Percentiles rank a stretch among this genome's conserved stretches.
These are phyloP conservation scores for Leccinum subgranulosum DNA, from an alignment of 768 basidiomycete genomes.

Conservation along the genomic window DNA sequence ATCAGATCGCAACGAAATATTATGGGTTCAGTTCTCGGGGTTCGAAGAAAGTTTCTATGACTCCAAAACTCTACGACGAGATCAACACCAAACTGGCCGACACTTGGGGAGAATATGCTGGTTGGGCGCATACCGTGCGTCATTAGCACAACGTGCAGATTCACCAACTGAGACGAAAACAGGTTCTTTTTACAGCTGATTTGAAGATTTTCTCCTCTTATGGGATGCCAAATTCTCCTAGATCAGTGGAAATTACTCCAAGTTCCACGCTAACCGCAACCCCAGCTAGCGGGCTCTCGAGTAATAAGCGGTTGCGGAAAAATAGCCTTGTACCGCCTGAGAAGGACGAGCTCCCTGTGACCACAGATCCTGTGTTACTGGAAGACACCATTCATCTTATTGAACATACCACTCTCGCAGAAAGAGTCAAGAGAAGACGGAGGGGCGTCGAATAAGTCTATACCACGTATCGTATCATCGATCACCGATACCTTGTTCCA, in stretches of 20 bases:
- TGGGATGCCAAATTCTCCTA: constrained; percentile 38
- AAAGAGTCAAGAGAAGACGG: constrained; percentile 44
- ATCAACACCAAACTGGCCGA: constrained; percentile 56
- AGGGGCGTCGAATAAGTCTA: constrained; percentile 4
- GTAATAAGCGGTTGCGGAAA: constrained; percentile 32
- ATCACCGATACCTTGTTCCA: no score
- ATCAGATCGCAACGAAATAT: constrained; percentile 81
- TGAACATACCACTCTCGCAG: constrained; percentile 30
- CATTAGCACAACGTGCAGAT: neutral
- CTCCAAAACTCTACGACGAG: constrained; percentile 72
- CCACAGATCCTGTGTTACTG: neutral
- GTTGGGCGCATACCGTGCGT: constrained; percentile 85
- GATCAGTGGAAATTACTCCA: constrained; percentile 7
- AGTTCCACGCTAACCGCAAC: constrained; percentile 28
- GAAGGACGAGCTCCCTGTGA: constrained; percentile 11
- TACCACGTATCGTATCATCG: neutral
- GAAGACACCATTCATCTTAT: neutral
- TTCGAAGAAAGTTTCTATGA: constrained; percentile 58
- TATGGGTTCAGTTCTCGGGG: constrained; percentile 57
- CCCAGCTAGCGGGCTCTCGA: constrained; percentile 30
- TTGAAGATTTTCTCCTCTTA: constrained; percentile 64
- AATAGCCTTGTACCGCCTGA: constrained; percentile 5
- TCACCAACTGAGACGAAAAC: neutral
- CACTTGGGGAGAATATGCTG: constrained; percentile 83
- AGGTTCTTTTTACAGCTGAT: constrained; percentile 78